Evolutionary conservation across 108 stramenopile genomes (phyloP), one percentile per base, ranked within the genome.

Genomic region (Pelagomonas calceolata): DNA sequence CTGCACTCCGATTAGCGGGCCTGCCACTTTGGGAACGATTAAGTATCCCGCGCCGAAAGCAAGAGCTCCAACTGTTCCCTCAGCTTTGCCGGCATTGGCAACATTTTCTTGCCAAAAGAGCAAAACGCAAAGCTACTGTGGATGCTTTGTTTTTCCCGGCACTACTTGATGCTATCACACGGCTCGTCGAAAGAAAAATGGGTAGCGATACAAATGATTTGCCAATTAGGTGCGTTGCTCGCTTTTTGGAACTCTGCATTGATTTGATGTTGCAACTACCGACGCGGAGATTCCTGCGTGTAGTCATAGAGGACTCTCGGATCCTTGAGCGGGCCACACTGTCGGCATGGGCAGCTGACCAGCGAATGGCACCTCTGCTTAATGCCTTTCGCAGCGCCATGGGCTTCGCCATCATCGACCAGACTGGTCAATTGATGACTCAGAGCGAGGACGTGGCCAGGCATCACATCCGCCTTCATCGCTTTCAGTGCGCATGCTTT

Each of bases 271-370:
- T 45, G 32, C 82, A 83, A 66, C 80, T 67, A 30, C 79, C 72
- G 71, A 82, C 87, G 12, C 77, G 92, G 26, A 66, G 74, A 18
- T 84, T 76, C 70, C 68, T 90, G 17, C 63, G 79, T n/a, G 29
- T 76, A 30, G 84, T 82, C 68, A 68, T 91, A 70, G 73, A 80
- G 60, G 72, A 81, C 33, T 77, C 82, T 44, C 81, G 82, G 66
- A 84, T 88, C 69, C 37, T 65, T 44, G 82, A 86, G 36, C 81
- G n/a, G n/a, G 83, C 26, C 80, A 82, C 68, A 71, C 81, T 21
- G 68, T 82, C 26, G 76, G 82, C 29, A 32, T 76, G 21, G 64
- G 39, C n/a, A n/a, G 18, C 18, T 30, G 45, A 29, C 18, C 73
- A 46, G 5, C 36, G 26, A 29, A 73, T 31, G 64, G 72, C 10